Conservation (phyloP, 2,329 filamentous ascomycete genomes). For the Triangularia verruculosa region DNA sequence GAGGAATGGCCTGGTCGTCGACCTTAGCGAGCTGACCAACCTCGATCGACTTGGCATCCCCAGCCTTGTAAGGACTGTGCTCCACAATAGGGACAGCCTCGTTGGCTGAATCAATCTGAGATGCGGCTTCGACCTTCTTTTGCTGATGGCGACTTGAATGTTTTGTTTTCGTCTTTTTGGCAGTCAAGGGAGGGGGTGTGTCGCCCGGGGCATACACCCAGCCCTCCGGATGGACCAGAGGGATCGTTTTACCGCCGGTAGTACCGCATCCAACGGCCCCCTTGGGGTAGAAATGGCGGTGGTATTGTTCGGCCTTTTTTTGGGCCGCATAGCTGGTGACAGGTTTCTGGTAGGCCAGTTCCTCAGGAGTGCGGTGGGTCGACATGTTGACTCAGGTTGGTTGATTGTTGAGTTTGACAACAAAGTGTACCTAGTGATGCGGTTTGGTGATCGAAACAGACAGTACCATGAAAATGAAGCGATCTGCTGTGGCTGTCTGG, state of each 20-base stretch:
- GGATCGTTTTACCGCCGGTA: neutral
- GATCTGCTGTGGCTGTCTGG: no score
- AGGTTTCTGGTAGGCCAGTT: neutral
- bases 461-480: no score
- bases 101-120: neutral
- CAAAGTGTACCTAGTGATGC: no score
- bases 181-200: neutral
- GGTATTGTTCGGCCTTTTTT: neutral
- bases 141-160: neutral
- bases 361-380: neutral
- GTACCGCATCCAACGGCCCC: neutral
- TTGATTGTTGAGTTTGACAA: no score
- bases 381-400: no score
- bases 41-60: neutral
- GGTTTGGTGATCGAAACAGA: no score
- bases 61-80: neutral
- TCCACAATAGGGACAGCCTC: neutral
- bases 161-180: neutral
- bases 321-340: neutral
- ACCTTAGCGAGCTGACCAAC: neutral
- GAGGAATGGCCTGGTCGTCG: neutral
- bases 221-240: neutral
- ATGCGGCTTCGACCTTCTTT: neutral
- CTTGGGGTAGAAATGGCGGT: neutral
- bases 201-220: neutral